Base-by-base conservation (phyloP, 352 stramenopile species). In the Blastocystis sp. region DNA sequence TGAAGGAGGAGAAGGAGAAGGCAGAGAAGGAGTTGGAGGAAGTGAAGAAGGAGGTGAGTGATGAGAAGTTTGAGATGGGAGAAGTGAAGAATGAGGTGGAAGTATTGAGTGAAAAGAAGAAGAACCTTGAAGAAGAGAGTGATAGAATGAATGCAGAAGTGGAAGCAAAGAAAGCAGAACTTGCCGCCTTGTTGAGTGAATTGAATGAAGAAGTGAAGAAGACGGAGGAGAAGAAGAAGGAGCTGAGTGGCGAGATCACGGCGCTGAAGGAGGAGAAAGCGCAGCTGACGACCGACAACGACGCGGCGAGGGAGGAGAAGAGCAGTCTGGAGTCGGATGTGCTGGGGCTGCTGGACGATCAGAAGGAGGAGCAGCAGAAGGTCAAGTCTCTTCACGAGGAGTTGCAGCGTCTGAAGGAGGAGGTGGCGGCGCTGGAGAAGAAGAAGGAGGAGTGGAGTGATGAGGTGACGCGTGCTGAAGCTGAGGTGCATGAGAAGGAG, bases 261-360 rank as follows among this genome's bases (percentile, higher is more conserved):
- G 45, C 34, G 28, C 66, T 21, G n/a, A 81, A 81, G 57, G 28
- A 48, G 11, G 38, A 21, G 48, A 45, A 66, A 38, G 19, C 64
- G 45, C 64, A 81, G 54, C 42, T 45, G n/a, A 54, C 64, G 10
- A n/a, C 28, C 48, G 17, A 66, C 3, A 63, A 63, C 52, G 71
- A 81, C 21, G 24, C 71, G 28, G 34, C 28, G 52, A 63, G 43
- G 54, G 57, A 21, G 21, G 71, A 45, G 11, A 81, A 81, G 64
- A 54, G 66, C 3, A 81, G 66, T 40, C 48, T 81, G 59, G 24
- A 59, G 28, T 14, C 3, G 59, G 66, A 81, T 64, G 71, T 66
- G 43, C 28, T 34, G 28, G 28, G 0, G 28, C 28, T 34, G 28
- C 28, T 34, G 28, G 28, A 34, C 28, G 28, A 34, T 34, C 28